Evolutionary conservation across 2,329 filamentous ascomycete genomes (phyloP).

Genomic region (Parastagonospora avenae): DNA sequence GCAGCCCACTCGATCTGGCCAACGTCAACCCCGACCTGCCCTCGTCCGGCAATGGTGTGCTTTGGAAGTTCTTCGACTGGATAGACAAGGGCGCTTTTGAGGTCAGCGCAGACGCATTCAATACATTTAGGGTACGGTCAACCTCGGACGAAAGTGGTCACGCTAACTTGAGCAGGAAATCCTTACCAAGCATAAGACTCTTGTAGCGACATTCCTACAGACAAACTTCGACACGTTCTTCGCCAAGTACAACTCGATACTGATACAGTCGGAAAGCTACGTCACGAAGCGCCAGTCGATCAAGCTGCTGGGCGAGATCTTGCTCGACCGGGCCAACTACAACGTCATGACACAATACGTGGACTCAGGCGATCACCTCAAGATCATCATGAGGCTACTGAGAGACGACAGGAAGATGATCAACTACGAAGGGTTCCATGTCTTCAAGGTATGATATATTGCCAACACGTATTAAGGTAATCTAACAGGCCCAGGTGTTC

Average conservation of each 20-base stretch:
- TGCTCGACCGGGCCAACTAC: slow-evolving; percentile 95
- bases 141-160: not conserved
- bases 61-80: slow-evolving; percentile 98
- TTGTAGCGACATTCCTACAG: slow-evolving; percentile 85
- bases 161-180: slow-evolving; percentile 70
- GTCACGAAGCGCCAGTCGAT: slow-evolving; percentile 98
- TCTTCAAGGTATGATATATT: slow-evolving; percentile 74
- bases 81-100: slow-evolving; percentile 97
- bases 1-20: slow-evolving; percentile 74
- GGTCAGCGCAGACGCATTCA: slow-evolving; percentile 95
- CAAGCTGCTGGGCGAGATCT: slow-evolving; percentile 92
- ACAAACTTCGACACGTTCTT: slow-evolving; percentile 96
- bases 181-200: slow-evolving; percentile 88
- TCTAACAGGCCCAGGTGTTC: slow-evolving; percentile 68
- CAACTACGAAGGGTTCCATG: slow-evolving; percentile 98
- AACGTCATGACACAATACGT: slow-evolving; percentile 98
- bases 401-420: slow-evolving; percentile 98
- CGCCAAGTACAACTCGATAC: slow-evolving; percentile 80
- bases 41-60: slow-evolving; percentile 81
- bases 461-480: not conserved
- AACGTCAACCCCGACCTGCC: slow-evolving; percentile 76
- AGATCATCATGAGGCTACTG: slow-evolving; percentile 97
- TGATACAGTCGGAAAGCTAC: slow-evolving; percentile 92
- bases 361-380: slow-evolving; percentile 91
- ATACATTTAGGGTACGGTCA: slow-evolving; percentile 81